Conservation (phyloP, 1,284 basidiomycete genomes). For the Neotropicomus parvogracilis region DNA sequence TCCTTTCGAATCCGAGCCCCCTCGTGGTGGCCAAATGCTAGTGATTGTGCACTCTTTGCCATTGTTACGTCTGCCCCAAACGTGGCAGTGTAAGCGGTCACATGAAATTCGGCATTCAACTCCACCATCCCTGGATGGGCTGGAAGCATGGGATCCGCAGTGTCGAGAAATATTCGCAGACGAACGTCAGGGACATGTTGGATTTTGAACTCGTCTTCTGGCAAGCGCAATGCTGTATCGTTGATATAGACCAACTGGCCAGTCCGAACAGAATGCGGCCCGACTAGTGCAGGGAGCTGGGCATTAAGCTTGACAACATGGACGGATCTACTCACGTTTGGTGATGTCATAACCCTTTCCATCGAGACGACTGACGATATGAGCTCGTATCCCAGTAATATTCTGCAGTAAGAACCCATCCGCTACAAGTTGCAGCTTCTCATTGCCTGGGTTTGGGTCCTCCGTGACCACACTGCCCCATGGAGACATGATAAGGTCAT, state of each 20-base stretch:
- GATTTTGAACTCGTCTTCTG: conserved; percentile 29
- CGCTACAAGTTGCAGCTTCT: conserved; percentile 59
- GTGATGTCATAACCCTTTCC: conserved; percentile 84
- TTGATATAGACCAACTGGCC: conserved; percentile 82
- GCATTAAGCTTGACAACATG: not conserved
- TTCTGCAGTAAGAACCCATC: conserved; percentile 78
- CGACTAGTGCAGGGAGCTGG: conserved; percentile 50
- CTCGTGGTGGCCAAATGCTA: conserved; percentile 46
- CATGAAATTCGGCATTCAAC: conserved; percentile 43
- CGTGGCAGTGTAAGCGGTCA: conserved; percentile 60
- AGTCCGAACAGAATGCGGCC: conserved; percentile 72
- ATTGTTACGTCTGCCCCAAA: conserved; percentile 66
- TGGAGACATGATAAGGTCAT: conserved; percentile 74
- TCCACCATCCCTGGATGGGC: conserved; percentile 34
- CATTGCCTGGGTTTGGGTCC: conserved; percentile 62
- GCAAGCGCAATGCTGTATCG: conserved; percentile 58
- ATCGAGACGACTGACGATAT: conserved; percentile 75
- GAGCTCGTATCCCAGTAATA: conserved; percentile 71
- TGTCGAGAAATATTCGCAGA: conserved; percentile 56
- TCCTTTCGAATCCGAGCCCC: conserved; percentile 54
- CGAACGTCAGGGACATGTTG: conserved; percentile 46
- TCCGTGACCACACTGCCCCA: conserved; percentile 53
- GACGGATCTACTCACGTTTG: conserved; percentile 55
- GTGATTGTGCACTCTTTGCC: conserved; percentile 21
- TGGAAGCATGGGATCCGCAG: conserved; percentile 43